Percentiles rank a stretch among this genome's conserved stretches.
Evolutionary conservation across 108 stramenopile genomes (phyloP).

Genomic region (Aurantiochytrium sp.): DNA sequence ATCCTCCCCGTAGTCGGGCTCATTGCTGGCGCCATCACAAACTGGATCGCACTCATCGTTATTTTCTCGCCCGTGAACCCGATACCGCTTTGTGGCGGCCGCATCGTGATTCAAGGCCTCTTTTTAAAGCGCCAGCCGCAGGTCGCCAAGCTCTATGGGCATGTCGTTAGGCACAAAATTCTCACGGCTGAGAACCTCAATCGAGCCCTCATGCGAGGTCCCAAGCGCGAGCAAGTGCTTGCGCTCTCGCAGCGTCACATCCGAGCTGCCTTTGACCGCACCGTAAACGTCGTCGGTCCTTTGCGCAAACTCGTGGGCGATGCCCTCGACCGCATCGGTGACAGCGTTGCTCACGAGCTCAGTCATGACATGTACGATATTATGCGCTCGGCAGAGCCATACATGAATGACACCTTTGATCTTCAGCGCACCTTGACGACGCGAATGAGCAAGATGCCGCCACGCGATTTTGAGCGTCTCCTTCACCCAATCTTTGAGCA

Average conservation of each 20-base stretch:
- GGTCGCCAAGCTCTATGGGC: slow-evolving; percentile 42
- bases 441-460: slow-evolving; percentile 59
- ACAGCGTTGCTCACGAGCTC: background rate
- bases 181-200: background rate
- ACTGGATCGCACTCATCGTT: slow-evolving; percentile 82
- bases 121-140: slow-evolving; percentile 75
- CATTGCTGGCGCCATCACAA: slow-evolving; percentile 58
- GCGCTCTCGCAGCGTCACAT: background rate
- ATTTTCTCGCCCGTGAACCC: slow-evolving; percentile 82
- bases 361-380: background rate
- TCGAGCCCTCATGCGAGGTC: background rate
- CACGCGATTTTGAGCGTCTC: slow-evolving; percentile 80
- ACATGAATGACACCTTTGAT: slow-evolving; percentile 75
- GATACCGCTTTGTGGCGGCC: slow-evolving; percentile 17
- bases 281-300: background rate
- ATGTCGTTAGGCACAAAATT: background rate
- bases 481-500: slow-evolving; percentile 87
- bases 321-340: background rate
- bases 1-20: slow-evolving; percentile 72
- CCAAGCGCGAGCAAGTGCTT: background rate
- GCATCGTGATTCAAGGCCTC: slow-evolving; percentile 62
- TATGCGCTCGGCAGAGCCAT: slow-evolving; percentile 48
- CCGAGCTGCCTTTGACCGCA: background rate
- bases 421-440: slow-evolving; percentile 70
- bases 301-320: background rate